phyloP scores from a whole-genome alignment of 208 protist genomes.

The Trypanosoma rangeli region DNA sequence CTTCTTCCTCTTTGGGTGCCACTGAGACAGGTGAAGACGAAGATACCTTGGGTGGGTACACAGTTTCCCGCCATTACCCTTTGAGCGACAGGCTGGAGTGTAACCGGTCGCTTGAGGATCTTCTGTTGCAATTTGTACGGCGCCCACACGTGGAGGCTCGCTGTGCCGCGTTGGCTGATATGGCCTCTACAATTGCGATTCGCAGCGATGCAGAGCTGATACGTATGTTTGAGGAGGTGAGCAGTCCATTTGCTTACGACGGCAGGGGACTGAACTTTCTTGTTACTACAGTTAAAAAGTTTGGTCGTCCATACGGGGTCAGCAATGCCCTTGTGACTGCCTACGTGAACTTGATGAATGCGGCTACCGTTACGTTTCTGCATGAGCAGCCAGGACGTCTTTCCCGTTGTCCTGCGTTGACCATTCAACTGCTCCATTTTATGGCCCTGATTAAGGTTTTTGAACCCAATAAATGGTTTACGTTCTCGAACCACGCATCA shows the following conservation, averaged over 20 bases:
- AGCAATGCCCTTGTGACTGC: constrained; percentile 56
- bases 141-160: constrained; percentile 64
- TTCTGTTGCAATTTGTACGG: constrained; percentile 65
- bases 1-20: neutral
- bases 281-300: constrained; percentile 51
- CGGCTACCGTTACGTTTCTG: constrained; percentile 55
- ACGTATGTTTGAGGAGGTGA: constrained; percentile 66
- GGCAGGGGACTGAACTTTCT: constrained; percentile 81
- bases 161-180: constrained; percentile 70
- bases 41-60: constrained; percentile 53
- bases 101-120: constrained; percentile 59
- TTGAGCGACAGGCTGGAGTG: constrained; percentile 77
- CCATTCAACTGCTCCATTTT: constrained; percentile 78
- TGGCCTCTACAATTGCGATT: constrained; percentile 56
- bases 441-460: constrained; percentile 81
- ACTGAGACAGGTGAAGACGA: neutral
- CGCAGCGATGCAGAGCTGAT: constrained; percentile 70
- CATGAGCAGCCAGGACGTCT: constrained; percentile 72
- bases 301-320: constrained; percentile 66
- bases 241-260: constrained; percentile 59
- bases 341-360: constrained; percentile 65
- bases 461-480: constrained; percentile 88
- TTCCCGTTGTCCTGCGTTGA: constrained; percentile 45
- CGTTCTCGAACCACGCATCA: constrained; percentile 47
- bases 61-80: constrained; percentile 42